phyloP scores from a whole-genome alignment of 2,329 filamentous ascomycete species.

The Xylariales sp. region DNA sequence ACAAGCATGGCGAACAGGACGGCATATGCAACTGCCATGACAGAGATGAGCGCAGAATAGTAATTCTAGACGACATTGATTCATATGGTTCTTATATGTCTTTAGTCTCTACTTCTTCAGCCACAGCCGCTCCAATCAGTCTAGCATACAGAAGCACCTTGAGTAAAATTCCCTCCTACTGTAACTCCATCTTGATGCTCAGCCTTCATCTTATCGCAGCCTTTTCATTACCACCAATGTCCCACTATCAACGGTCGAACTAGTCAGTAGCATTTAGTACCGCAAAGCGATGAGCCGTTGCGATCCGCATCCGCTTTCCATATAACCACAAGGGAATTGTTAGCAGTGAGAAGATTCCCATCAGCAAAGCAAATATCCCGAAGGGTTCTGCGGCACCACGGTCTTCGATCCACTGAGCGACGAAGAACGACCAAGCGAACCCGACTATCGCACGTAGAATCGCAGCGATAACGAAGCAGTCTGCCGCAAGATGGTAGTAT shows the following conservation, averaged over 20 bases:
- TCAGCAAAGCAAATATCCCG: slow-evolving; percentile 47
- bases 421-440: slow-evolving; percentile 52
- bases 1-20: too few relatives aligned
- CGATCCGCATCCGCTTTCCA: slow-evolving; percentile 34
- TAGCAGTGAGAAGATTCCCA: slow-evolving; percentile 42
- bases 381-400: slow-evolving; percentile 43
- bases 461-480: slow-evolving; percentile 51
- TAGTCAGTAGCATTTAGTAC: neutral
- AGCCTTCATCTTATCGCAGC: too few relatives aligned
- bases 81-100: too few relatives aligned
- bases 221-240: too few relatives aligned
- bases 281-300: slow-evolving; percentile 17
- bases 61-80: neutral
- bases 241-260: neutral
- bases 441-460: slow-evolving; percentile 43
- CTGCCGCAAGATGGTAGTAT: slow-evolving; percentile 39
- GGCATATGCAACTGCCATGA: too few relatives aligned
- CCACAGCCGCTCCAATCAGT: too few relatives aligned
- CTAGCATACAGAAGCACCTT: too few relatives aligned
- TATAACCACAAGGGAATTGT: slow-evolving; percentile 29
- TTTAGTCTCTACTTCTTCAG: too few relatives aligned
- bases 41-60: too few relatives aligned
- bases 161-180: neutral
- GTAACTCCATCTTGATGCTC: neutral
- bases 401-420: slow-evolving; percentile 39